Evolutionary conservation across 169 alveolate genomes (phyloP).

Genomic region (Plasmodium blacklocki): DNA sequence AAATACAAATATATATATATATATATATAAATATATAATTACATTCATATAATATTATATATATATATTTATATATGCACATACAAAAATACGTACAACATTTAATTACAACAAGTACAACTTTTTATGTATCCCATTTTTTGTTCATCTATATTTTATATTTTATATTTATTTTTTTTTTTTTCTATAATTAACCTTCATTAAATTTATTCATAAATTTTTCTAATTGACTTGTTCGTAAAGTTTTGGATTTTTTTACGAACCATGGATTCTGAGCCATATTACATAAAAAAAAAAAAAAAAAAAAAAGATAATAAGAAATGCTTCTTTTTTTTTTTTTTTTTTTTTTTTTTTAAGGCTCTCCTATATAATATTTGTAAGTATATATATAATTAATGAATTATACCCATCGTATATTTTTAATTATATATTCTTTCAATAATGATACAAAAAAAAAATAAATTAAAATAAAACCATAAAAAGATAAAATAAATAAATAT

Average conservation of each 20-base stretch:
- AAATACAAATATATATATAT: background rate
- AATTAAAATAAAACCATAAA: too few species aligned
- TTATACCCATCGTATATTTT: too few species aligned
- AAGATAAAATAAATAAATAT: too few species aligned
- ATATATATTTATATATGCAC: background rate
- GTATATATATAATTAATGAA: background rate
- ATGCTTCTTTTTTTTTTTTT: too few species aligned
- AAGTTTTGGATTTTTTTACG: conserved; percentile 35
- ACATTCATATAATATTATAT: background rate
- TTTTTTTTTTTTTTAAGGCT: conserved; percentile 4
- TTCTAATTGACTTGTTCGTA: conserved; percentile 58
- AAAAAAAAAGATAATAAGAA: background rate
- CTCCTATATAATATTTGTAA: background rate
- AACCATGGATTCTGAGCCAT: conserved; percentile 75
- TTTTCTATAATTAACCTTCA: conserved; percentile 10
- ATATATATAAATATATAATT: background rate
- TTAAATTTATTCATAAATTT: conserved; percentile 50
- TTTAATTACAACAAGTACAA: too few species aligned
- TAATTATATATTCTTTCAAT: too few species aligned
- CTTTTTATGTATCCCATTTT: too few species aligned
- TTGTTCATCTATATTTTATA: too few species aligned
- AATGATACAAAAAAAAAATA: too few species aligned
- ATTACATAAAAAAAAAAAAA: conserved; percentile 7
- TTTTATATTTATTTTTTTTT: background rate
- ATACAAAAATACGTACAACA: background rate